These are phyloP conservation scores for Senecio squalidus DNA, from an alignment of 140 eudicot species.

Conservation along the genomic window DNA sequence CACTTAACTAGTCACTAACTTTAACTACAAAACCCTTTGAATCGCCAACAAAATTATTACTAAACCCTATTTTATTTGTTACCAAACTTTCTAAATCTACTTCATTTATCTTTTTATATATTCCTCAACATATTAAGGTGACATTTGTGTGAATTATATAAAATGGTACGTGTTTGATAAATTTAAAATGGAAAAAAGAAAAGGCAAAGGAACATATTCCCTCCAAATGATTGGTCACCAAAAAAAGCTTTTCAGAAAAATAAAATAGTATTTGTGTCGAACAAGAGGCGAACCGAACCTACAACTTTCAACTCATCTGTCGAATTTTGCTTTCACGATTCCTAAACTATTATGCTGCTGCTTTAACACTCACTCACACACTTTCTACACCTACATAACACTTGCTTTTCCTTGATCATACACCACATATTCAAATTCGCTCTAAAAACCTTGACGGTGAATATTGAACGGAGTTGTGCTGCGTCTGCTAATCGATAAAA, in stretches of 20 bases:
- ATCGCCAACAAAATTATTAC: no score
- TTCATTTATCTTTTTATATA: background rate
- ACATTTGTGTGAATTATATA: background rate
- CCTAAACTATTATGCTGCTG: constrained; percentile 18
- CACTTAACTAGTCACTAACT: no score
- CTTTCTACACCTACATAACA: constrained; percentile 12
- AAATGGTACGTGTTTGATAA: no score
- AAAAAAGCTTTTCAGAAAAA: constrained; percentile 14
- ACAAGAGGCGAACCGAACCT: no score
- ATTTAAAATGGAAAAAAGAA: background rate
- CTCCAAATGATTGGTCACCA: constrained; percentile 29
- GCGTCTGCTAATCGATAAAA: no score
- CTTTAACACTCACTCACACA: constrained; percentile 15
- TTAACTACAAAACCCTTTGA: no score
- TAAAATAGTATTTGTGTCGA: no score
- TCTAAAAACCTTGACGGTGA: no score
- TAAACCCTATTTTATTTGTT: no score
- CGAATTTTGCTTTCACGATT: constrained; percentile 26
- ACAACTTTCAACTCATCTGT: background rate
- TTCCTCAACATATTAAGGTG: background rate
- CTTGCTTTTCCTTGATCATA: background rate
- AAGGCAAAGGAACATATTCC: constrained; percentile 34
- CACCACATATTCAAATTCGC: background rate
- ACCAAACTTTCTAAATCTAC: no score
- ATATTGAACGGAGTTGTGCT: no score